phyloP scores from a whole-genome alignment of 306 rosid genomes.

The Vicia faba region DNA sequence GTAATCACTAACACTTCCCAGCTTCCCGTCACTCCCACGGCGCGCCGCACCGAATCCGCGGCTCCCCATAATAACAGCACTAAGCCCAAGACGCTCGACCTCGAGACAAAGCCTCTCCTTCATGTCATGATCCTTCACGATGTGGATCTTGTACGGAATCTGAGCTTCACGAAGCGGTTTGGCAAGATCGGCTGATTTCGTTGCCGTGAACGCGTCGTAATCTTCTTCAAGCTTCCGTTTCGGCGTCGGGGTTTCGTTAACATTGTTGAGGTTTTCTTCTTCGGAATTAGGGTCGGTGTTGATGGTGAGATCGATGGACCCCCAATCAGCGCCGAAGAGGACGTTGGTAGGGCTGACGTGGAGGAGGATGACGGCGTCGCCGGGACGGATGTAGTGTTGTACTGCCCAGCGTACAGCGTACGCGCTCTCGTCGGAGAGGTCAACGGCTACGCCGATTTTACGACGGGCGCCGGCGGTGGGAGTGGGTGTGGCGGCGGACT shows the following conservation, averaged over 20 bases:
- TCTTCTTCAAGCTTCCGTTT: conserved; percentile 75
- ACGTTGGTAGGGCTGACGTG: conserved; percentile 95
- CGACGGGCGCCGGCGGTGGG: conserved; percentile 99
- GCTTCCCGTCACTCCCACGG: conserved; percentile 83
- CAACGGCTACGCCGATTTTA: conserved; percentile 90
- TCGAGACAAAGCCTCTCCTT: conserved; percentile 89
- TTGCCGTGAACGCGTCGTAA: conserved; percentile 84
- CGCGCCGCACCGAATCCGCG: conserved; percentile 84
- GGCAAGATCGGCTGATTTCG: conserved; percentile 77
- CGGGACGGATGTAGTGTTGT: conserved; percentile 89
- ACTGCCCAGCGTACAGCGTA: conserved; percentile 98
- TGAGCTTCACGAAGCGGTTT: conserved; percentile 77
- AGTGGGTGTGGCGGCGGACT: conserved; percentile 65
- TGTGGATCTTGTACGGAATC: conserved; percentile 97
- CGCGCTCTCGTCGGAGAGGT: conserved; percentile 95
- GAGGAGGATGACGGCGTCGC: conserved; percentile 95
- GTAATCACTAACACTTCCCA: conserved; percentile 95
- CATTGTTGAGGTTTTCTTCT: conserved; percentile 29
- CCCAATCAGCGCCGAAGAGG: conserved; percentile 99
- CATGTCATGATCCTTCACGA: conserved; percentile 98
- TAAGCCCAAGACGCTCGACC: conserved; percentile 93
- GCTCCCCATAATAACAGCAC: conserved; percentile 96
- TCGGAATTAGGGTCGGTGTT: conserved; percentile 46
- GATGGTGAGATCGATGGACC: conserved; percentile 74
- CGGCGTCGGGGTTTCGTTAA: conserved; percentile 28